Evolutionary conservation across 2,329 filamentous ascomycete genomes (phyloP), one percentile per base, ranked within the genome.

Genomic region (Chaetothyriales sp.): DNA sequence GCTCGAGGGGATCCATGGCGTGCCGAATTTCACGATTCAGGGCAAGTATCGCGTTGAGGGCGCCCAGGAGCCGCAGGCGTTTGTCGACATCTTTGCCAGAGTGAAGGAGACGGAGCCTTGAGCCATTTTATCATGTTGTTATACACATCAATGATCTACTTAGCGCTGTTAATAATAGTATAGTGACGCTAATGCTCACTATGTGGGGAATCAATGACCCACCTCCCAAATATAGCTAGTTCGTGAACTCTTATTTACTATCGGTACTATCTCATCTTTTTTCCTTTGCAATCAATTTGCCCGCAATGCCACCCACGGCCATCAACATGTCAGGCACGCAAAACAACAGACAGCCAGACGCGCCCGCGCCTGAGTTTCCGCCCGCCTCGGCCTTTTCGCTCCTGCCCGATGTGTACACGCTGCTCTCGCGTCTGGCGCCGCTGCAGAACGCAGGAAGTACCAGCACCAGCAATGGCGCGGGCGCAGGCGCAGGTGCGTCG

Each of bases 341-440:
- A 25, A 25, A 3, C 22, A 25, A 25, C 22, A 25, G 3, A 25
- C 22, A 25, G 22, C 22, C 22, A 25, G 22, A 25, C 22, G 3
- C 22, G 22, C 22, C 22, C 3, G 22, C 22, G 22, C 22, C 22
- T 6, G 22, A 25, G 10, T 79, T 83, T 51, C 83, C 92, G 55
- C 78, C 85, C 47, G 84, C 89, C 25, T 83, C 89, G 66, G 80
- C 80, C 47, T 86, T 95, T 70, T 89, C 95, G 71, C 79, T 87
- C 59, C 77, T 94, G 49, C 86, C 88, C 22, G 80, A 88, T 62
- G 79, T 95, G 49, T 82, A 86, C 62, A 75, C 80, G 53, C 79
- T 94, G 58, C 79, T 95, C 54, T 74, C 80, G 57, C 84, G 85
- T 48, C 77, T 95, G 18, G 49, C 47, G 2, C 49, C 55, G 20